A percentile compares a stretch with the other conserved stretches of the same genome.
These are phyloP conservation scores for Davidsoniella australis DNA, from an alignment of 2,329 filamentous ascomycete species.

Conservation along the genomic window DNA sequence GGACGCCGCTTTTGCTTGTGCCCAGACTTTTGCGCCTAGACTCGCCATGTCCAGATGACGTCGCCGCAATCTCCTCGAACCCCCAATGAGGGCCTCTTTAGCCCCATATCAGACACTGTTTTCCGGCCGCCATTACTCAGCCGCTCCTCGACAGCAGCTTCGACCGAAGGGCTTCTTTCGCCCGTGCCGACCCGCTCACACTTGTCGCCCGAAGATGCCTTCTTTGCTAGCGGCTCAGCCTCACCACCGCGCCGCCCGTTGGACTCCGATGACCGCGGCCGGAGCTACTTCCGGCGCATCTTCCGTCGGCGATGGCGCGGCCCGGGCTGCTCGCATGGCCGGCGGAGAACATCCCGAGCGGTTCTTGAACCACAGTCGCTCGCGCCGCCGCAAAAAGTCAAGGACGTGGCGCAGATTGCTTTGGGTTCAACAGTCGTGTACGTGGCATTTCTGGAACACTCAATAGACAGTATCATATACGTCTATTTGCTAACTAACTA, in stretches of 20 bases:
- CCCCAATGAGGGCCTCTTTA: not conserved
- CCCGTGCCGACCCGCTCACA: conserved; percentile 36
- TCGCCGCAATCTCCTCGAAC: conserved; percentile 1
- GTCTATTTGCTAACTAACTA: not conserved
- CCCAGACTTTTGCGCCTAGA: too few species aligned
- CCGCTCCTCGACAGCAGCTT: conserved; percentile 2
- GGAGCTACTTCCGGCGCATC: conserved; percentile 11
- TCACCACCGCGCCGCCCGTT: conserved; percentile 31
- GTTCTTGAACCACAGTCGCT: conserved; percentile 39
- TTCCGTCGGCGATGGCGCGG: conserved; percentile 18
- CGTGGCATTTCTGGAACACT: conserved; percentile 18
- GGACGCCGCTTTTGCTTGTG: too few species aligned
- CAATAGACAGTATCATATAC: not conserved
- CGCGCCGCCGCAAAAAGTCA: conserved; percentile 50
- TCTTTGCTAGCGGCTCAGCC: conserved; percentile 28
- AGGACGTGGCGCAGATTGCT: conserved; percentile 85
- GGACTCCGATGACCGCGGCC: conserved; percentile 12
- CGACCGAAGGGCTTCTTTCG: conserved; percentile 17
- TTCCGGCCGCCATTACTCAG: conserved; percentile 1
- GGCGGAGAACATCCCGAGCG: conserved; percentile 21
- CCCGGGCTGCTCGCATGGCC: conserved; percentile 23
- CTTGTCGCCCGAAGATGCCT: conserved; percentile 73
- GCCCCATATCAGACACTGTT: not conserved
- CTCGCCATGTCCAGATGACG: not conserved
- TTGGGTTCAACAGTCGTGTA: conserved; percentile 94